Percentiles rank a stretch among this genome's conserved stretches.
Evolutionary conservation across 257 asterid genomes (phyloP).

Genomic region (Gentiana macrophylla): DNA sequence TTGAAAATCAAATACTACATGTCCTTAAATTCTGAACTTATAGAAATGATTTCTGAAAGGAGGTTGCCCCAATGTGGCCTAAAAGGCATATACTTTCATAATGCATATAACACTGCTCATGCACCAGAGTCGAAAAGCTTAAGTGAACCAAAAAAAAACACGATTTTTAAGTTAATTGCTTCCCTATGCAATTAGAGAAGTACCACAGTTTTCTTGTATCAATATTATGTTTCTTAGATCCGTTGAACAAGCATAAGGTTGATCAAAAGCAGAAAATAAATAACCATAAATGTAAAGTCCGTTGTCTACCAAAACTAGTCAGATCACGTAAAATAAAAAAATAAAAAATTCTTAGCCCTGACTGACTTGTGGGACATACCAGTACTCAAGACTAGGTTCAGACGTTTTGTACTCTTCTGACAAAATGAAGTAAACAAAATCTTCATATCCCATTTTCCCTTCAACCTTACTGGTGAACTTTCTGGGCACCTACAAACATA

Average conservation of each 20-base stretch:
- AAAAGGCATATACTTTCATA: not conserved
- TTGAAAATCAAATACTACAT: too few species aligned
- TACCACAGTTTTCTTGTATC: not conserved
- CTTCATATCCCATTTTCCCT: slow-evolving; percentile 99
- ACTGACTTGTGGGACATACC: slow-evolving; percentile 34
- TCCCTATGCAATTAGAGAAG: not conserved
- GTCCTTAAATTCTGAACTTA: too few species aligned
- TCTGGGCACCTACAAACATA: slow-evolving; percentile 70
- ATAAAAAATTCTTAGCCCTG: not conserved
- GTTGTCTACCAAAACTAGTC: not conserved
- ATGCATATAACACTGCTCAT: not conserved
- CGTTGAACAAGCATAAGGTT: too few species aligned
- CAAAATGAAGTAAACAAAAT: slow-evolving; percentile 90
- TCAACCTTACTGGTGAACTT: slow-evolving; percentile 97
- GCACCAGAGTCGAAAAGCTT: not conserved
- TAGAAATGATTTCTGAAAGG: too few species aligned
- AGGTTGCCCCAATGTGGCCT: too few species aligned
- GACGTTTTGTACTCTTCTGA: slow-evolving; percentile 99
- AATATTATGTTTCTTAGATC: too few species aligned
- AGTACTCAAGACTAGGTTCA: slow-evolving; percentile 93
- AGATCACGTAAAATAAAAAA: too few species aligned
- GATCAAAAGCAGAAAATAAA: too few species aligned
- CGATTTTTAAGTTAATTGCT: slow-evolving; percentile 3
- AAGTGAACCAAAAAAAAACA: not conserved
- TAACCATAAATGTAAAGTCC: not conserved